Percentiles rank a stretch among this genome's conserved stretches.
Evolutionary conservation across 371 early-diverging fungal genomes (phyloP).

Genomic region (Umbelopsis sp.): DNA sequence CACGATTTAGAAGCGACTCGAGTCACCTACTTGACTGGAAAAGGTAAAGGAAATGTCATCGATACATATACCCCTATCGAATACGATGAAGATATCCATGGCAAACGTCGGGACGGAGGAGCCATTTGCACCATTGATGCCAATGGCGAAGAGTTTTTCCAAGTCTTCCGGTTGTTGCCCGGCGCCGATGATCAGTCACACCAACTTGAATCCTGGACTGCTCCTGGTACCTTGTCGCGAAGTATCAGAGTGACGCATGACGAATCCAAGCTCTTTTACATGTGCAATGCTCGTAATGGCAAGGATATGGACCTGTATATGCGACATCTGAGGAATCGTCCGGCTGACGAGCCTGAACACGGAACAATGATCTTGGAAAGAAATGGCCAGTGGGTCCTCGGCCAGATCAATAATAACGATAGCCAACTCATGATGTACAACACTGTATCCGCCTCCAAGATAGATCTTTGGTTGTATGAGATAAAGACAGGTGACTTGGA

Average conservation of each 20-base stretch:
- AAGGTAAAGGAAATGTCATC: constrained; percentile 20
- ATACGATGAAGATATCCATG: constrained; percentile 19
- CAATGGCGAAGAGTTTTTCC: constrained; percentile 20
- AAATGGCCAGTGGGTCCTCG: background rate
- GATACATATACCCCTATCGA: constrained; percentile 1
- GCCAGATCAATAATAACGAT: background rate
- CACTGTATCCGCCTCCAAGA: background rate
- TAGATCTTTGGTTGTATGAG: background rate
- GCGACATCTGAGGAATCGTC: background rate
- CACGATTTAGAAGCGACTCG: background rate
- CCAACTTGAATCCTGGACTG: constrained; percentile 6
- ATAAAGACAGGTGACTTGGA: constrained; percentile 6
- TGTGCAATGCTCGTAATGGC: constrained; percentile 14
- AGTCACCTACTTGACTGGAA: constrained; percentile 19
- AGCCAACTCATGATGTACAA: background rate
- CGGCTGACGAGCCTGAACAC: background rate
- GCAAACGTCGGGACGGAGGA: constrained; percentile 12
- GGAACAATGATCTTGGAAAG: background rate
- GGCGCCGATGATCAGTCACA: background rate
- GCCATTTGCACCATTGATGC: constrained; percentile 19
- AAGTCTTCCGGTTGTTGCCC: constrained; percentile 12
- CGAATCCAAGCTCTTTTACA: background rate
- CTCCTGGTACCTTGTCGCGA: background rate
- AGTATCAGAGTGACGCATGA: background rate
- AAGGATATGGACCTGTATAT: constrained; percentile 15